phyloP scores from a whole-genome alignment of 305 asterid species.

The Solanum chacoense region DNA sequence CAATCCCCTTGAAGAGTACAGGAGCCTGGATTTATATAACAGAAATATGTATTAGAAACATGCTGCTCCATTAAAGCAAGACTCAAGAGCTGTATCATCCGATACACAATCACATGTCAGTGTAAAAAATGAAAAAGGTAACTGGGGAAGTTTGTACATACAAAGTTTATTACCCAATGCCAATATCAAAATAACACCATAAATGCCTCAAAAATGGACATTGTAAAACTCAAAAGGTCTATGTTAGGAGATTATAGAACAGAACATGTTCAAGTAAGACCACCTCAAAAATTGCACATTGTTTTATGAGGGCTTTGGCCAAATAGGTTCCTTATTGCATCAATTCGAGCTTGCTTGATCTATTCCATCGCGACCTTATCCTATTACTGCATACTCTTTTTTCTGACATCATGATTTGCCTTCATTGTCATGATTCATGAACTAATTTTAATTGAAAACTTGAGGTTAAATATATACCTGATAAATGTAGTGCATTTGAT shows the following conservation, averaged over 20 bases:
- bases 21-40: conserved; percentile 44
- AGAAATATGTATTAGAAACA: not conserved
- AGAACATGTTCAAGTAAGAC: not conserved
- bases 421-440: not conserved
- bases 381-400: not conserved
- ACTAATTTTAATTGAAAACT: not conserved
- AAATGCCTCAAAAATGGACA: not conserved
- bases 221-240: not conserved
- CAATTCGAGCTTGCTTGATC: not conserved
- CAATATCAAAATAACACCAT: not conserved
- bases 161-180: not conserved
- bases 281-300: not conserved
- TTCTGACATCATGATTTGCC: not conserved
- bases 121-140: not conserved
- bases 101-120: not conserved
- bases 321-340: not conserved
- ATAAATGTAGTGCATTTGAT: not conserved
- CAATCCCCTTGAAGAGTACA: conserved; percentile 72
- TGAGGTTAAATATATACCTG: not conserved
- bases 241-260: not conserved
- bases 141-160: not conserved
- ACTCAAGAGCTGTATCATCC: not conserved
- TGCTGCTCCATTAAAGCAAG: not conserved
- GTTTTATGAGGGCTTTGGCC: not conserved
- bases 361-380: not conserved